These are phyloP conservation scores for Chalaropsis thielavioides DNA, from an alignment of 2,329 filamentous ascomycete genomes.

Conservation along the genomic window DNA sequence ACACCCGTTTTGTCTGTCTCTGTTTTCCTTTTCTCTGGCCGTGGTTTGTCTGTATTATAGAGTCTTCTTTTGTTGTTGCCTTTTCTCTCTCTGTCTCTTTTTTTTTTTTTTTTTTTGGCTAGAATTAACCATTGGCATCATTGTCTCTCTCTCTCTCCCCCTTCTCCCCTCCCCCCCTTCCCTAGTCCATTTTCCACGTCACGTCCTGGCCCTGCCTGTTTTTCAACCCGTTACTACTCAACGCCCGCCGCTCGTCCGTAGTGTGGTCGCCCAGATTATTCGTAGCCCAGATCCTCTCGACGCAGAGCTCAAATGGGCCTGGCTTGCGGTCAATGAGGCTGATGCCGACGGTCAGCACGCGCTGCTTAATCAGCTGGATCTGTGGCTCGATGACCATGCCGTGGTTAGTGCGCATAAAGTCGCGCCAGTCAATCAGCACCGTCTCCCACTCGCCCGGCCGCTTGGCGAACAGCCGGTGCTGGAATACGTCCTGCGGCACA, in stretches of 20 bases:
- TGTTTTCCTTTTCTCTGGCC: background rate
- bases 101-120: background rate
- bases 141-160: background rate
- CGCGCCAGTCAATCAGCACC: conserved; percentile 74
- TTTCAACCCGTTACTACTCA: conserved; percentile 15
- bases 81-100: background rate
- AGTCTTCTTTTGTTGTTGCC: conserved; percentile 5
- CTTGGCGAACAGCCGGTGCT: conserved; percentile 73
- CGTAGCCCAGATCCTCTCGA: conserved; percentile 83
- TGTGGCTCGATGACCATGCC: conserved; percentile 88
- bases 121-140: conserved; percentile 7
- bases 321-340: conserved; percentile 79
- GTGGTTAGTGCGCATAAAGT: conserved; percentile 90
- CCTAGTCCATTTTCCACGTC: conserved; percentile 16
- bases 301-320: conserved; percentile 73
- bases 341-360: conserved; percentile 72
- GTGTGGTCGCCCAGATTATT: conserved; percentile 33
- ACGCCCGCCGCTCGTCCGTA: conserved; percentile 9
- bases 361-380: conserved; percentile 72
- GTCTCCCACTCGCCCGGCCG: conserved; percentile 86
- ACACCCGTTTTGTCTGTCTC: background rate
- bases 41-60: conserved; percentile 7
- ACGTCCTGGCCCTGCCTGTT: conserved; percentile 17
- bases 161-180: background rate
- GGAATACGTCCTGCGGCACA: conserved; percentile 87